Base-by-base conservation (phyloP, 208 protist species). In the Leishmania aethiopica region DNA sequence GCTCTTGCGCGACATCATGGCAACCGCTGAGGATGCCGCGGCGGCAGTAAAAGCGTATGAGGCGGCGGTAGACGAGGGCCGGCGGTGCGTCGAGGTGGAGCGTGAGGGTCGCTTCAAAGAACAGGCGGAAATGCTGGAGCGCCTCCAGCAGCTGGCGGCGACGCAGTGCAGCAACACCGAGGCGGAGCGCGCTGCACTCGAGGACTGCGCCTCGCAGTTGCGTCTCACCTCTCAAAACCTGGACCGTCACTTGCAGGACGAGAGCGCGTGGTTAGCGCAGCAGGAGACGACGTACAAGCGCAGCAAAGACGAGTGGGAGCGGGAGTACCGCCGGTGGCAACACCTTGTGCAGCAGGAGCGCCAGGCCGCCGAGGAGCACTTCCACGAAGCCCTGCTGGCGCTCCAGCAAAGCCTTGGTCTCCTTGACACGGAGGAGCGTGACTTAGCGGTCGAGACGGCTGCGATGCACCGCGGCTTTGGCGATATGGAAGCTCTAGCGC, bases 301-400 rank as follows among this genome's bases (percentile, higher is more conserved):
- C 28, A 90, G 71, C 60, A 80, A 85, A 13, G 85, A 83, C 3
- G 90, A 91, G 73, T 97, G 94, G 94, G 88, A 92, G 76, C 88
- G 92, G 17, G 91, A 95, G 82, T 92, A 96, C 81, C 83, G 89
- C 19, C 90, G 88, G 13, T 97, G 94, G 94, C 83, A 86, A 78
- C 87, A 90, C 47, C 82, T 91, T 57, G 92, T 93, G 55, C 83
- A 94, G 79, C 80, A 87, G 28, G 91, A 97, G 79, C 89, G 89
- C 49, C 81, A 75, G 40, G 75, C 79, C 3, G 90, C 88, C 25
- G 90, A 93, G 82, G 88, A 91, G 37, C 91, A 88, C 45, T 95
- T 96, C 60, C 74, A 81, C 75, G 82, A 87, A 15, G 81, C 86
- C 0, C 84, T 97, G 1, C 32, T 57, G 2, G 80, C 80, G n/a